Conservation (phyloP, 106 monocot genomes). For the Agapanthus africanus region DNA sequence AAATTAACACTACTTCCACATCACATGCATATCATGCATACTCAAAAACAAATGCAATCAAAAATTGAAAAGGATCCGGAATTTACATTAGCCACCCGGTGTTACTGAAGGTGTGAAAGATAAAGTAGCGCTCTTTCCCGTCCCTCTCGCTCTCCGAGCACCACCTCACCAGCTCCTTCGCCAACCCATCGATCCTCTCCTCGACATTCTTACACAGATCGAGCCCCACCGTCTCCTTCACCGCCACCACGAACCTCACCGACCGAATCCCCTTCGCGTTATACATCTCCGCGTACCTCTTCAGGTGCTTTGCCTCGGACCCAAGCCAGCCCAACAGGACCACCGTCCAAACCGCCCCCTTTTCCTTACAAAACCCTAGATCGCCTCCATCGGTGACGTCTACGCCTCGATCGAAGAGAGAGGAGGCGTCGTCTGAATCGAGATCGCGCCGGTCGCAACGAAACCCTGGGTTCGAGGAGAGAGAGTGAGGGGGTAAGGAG, state of each 20-base stretch:
- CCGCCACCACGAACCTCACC: slow-evolving; percentile 67
- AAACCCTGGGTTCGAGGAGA: neutral
- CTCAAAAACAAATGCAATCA: neutral
- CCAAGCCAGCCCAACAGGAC: slow-evolving; percentile 96
- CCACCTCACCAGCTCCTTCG: slow-evolving; percentile 45
- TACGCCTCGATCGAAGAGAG: neutral
- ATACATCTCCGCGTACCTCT: slow-evolving; percentile 85
- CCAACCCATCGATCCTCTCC: slow-evolving; percentile 38
- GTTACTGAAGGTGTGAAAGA: slow-evolving; percentile 98
- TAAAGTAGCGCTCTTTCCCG: slow-evolving; percentile 39
- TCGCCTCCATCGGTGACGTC: neutral
- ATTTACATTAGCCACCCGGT: slow-evolving; percentile 93
- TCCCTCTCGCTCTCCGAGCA: slow-evolving; percentile 41
- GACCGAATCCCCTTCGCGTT: slow-evolving; percentile 37
- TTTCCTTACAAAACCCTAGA: slow-evolving; percentile 3
- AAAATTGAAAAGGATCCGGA: neutral
- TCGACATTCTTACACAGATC: slow-evolving; percentile 69
- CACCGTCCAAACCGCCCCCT: slow-evolving; percentile 39
- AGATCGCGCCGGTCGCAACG: neutral
- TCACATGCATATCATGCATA: neutral
- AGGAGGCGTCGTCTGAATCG: neutral
- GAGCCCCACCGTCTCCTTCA: slow-evolving; percentile 39
- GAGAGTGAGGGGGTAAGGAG: neutral
- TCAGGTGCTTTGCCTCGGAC: slow-evolving; percentile 71
- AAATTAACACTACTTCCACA: neutral